Percentiles rank a stretch among this genome's conserved stretches.
phyloP scores from a whole-genome alignment of 495 filamentous ascomycete species.

The Xylaria bambusicola region DNA sequence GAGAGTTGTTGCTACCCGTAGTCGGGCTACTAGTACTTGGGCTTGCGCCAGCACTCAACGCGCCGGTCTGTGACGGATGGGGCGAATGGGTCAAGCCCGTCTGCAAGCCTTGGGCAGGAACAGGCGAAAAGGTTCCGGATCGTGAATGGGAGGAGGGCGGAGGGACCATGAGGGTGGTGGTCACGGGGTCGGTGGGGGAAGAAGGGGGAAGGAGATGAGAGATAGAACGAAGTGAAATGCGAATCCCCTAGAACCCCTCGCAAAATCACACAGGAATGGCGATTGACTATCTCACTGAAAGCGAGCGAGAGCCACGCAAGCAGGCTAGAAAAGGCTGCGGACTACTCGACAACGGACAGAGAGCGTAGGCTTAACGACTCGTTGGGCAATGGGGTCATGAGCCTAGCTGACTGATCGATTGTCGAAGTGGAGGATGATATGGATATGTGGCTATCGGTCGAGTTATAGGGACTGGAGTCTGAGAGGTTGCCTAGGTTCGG shows the following conservation, averaged over 20 bases:
- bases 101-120: conserved; percentile 52
- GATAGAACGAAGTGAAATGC: conserved; percentile 26
- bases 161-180: conserved; percentile 40
- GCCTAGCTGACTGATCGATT: conserved; percentile 16
- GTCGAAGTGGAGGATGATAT: neutral
- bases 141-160: conserved; percentile 38
- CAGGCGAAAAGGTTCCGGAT: conserved; percentile 59
- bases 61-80: conserved; percentile 54
- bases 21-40: conserved; percentile 72
- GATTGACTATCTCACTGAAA: conserved; percentile 11
- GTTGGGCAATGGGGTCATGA: conserved; percentile 31
- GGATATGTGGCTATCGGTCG: too few species aligned
- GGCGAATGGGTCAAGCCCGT: conserved; percentile 51
- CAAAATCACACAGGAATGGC: conserved; percentile 20
- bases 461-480: too few species aligned
- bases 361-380: conserved; percentile 22
- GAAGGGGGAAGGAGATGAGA: conserved; percentile 20
- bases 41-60: conserved; percentile 56
- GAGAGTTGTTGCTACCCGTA: conserved; percentile 60
- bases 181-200: conserved; percentile 25
- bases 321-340: neutral
- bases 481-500: too few species aligned
- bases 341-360: conserved; percentile 15
- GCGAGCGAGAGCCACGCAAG: conserved; percentile 7
- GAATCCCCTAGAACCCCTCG: conserved; percentile 34